Evolutionary conservation across 305 asterid genomes (phyloP).

Genomic region (Fraxinus nigra): DNA sequence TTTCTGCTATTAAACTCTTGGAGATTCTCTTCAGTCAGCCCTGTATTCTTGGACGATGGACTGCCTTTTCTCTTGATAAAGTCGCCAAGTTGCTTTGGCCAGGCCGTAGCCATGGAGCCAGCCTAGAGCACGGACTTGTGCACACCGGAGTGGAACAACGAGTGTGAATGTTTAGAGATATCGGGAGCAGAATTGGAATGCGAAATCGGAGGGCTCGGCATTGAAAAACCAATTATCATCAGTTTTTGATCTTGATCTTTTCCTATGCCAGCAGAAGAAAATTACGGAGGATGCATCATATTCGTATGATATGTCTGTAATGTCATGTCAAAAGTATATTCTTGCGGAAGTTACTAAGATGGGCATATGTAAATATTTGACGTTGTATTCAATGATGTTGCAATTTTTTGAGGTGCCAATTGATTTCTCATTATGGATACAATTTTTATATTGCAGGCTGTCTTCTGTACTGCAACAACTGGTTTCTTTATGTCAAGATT

Average conservation of each 20-base stretch:
- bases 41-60: conserved; percentile 21
- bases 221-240: conserved; percentile 26
- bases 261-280: neutral
- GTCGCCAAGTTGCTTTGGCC: conserved; percentile 42
- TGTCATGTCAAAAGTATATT: neutral
- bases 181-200: conserved; percentile 56
- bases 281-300: neutral
- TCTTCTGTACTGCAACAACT: neutral
- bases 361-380: neutral
- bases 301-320: neutral
- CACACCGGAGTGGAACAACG: conserved; percentile 32
- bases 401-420: conserved; percentile 8
- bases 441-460: neutral
- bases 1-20: conserved; percentile 43
- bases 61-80: conserved; percentile 26
- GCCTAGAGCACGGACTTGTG: conserved; percentile 36
- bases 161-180: conserved; percentile 30
- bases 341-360: conserved; percentile 4
- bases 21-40: conserved; percentile 41
- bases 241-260: neutral
- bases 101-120: conserved; percentile 35
- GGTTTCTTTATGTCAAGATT: neutral
- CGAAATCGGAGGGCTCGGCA: conserved; percentile 59
- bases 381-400: neutral
- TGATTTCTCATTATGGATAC: neutral